Conservation (phyloP, 1,284 basidiomycete species). For the Ustilago crameri region DNA sequence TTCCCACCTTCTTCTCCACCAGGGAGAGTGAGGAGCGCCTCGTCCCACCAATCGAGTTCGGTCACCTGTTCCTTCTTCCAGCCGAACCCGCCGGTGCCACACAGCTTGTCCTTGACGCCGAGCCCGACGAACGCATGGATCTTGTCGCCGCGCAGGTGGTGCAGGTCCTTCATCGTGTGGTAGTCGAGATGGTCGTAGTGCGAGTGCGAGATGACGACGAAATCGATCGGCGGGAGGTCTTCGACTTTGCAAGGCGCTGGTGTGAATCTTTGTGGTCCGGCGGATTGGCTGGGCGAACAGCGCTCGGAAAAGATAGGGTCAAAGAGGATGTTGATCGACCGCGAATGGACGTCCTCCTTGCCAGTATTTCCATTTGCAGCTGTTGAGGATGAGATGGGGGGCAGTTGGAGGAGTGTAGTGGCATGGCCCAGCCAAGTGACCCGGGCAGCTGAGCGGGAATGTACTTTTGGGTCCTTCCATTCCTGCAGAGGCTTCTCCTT, state of each 20-base stretch:
- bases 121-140: slow-evolving; percentile 61
- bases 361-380: neutral
- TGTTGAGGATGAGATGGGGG: slow-evolving; percentile 15
- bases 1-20: neutral
- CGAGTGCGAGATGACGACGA: slow-evolving; percentile 64
- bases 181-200: slow-evolving; percentile 67
- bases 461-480: slow-evolving; percentile 29
- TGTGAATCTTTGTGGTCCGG: slow-evolving; percentile 58
- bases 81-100: slow-evolving; percentile 28
- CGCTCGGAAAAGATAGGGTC: slow-evolving; percentile 65
- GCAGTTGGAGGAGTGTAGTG: slow-evolving; percentile 57
- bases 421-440: slow-evolving; percentile 66
- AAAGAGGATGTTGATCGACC: slow-evolving; percentile 57
- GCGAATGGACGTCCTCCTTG: slow-evolving; percentile 3
- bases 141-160: slow-evolving; percentile 14
- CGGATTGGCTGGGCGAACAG: slow-evolving; percentile 61
- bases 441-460: slow-evolving; percentile 12
- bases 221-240: slow-evolving; percentile 59
- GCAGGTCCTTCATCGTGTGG: slow-evolving; percentile 52
- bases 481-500: slow-evolving; percentile 20
- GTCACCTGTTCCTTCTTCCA: slow-evolving; percentile 46
- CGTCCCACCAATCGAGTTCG: slow-evolving; percentile 67
- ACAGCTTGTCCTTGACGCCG: slow-evolving; percentile 57
- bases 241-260: slow-evolving; percentile 52
- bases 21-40: slow-evolving; percentile 16